A percentile compares a stretch with the other conserved stretches of the same genome.
Conservation (phyloP, 768 basidiomycete genomes). For the Galerina marginata region DNA sequence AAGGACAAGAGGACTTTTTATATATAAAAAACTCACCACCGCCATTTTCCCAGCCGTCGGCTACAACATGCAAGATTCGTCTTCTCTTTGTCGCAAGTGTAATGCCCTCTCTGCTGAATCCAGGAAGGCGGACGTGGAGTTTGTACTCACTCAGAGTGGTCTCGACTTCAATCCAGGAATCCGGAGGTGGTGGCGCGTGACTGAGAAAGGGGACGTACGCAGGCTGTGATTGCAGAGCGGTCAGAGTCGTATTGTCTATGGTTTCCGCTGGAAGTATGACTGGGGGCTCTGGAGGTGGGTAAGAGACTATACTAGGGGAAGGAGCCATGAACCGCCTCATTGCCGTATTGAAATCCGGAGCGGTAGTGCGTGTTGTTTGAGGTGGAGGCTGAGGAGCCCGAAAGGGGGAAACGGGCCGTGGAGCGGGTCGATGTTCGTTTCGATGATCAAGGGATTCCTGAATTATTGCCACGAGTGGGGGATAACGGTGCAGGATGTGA, state of each 20-base stretch:
- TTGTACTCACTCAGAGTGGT: constrained; percentile 59
- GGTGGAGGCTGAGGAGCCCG: constrained; percentile 28
- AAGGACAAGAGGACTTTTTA: not conserved
- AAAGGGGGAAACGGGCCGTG: constrained; percentile 27
- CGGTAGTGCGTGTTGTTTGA: constrained; percentile 7
- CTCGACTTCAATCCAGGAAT: constrained; percentile 71
- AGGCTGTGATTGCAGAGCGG: constrained; percentile 15
- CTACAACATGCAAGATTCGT: constrained; percentile 73
- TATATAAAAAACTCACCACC: constrained; percentile 45
- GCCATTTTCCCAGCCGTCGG: constrained; percentile 74
- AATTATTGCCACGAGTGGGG: not conserved
- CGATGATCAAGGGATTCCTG: not conserved
- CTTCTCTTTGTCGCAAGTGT: constrained; percentile 72
- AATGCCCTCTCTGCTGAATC: constrained; percentile 71
- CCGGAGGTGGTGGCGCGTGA: constrained; percentile 60
- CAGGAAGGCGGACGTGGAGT: constrained; percentile 63
- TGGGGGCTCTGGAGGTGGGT: constrained; percentile 60
- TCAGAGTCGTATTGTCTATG: constrained; percentile 14
- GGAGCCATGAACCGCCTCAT: constrained; percentile 26
- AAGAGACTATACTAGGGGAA: constrained; percentile 11
- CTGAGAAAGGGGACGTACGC: constrained; percentile 60
- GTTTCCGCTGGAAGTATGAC: constrained; percentile 52
- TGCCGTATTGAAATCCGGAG: constrained; percentile 19
- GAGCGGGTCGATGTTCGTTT: not conserved
- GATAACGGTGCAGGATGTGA: not conserved